These are phyloP conservation scores for Sorghum bicolor DNA, from an alignment of 176 grass and related monocot genomes.

Conservation along the genomic window Sorghum_bicolor_NCBIv3 NC_012873.2:3285001-3285500, in stretches of 20 bases:
- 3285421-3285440: neutral
- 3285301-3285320: constrained; percentile 59
- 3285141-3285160: constrained; percentile 13
- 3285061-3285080: constrained; percentile 44
- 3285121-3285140: constrained; percentile 27
- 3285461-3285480: neutral
- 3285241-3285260: constrained; percentile 62
- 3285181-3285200: constrained; percentile 42
- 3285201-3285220: constrained; percentile 62
- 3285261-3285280: constrained; percentile 68
- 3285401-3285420: neutral
- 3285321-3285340: constrained; percentile 39
- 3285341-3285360: constrained; percentile 14
- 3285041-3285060: constrained; percentile 71
- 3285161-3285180: constrained; percentile 35
- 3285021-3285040: constrained; percentile 80
- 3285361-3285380: neutral
- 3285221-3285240: constrained; percentile 56
- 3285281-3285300: constrained; percentile 74
- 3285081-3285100: constrained; percentile 41
- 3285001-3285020: constrained; percentile 87
- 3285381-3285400: neutral
- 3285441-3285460: neutral
- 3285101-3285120: constrained; percentile 57
- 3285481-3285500: neutral